phyloP scores from a whole-genome alignment of 2,329 filamentous ascomycete genomes.

The Tympanopsis confertula region DNA sequence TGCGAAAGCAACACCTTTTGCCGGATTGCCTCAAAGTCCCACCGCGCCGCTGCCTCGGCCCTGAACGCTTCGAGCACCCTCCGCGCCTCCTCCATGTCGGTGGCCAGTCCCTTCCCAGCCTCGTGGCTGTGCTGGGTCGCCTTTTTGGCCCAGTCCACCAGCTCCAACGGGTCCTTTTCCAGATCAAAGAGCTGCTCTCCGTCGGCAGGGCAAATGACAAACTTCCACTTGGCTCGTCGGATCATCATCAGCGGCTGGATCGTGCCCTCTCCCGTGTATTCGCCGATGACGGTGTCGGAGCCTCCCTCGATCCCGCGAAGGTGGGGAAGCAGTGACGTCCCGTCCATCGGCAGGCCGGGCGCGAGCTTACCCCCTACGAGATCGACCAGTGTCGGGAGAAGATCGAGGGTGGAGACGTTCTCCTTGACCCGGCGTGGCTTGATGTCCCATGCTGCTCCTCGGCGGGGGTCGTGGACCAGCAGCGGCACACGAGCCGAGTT shows the following conservation, averaged over 20 bases:
- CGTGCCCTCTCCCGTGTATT: constrained; percentile 91
- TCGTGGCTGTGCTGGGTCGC: constrained; percentile 20
- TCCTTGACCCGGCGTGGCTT: constrained; percentile 63
- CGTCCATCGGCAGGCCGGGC: constrained; percentile 71
- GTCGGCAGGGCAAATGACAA: constrained; percentile 74
- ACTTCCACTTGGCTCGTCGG: constrained; percentile 79
- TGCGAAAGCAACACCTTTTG: constrained; percentile 65
- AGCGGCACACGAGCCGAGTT: constrained; percentile 81
- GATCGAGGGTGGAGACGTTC: constrained; percentile 84
- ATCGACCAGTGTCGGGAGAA: constrained; percentile 80
- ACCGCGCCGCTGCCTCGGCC: constrained; percentile 62
- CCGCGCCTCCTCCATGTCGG: constrained; percentile 32
- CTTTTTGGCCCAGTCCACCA: constrained; percentile 51
- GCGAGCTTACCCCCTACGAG: constrained; percentile 58
- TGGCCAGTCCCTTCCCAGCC: constrained; percentile 18
- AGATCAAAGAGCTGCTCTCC: constrained; percentile 78
- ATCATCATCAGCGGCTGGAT: constrained; percentile 90
- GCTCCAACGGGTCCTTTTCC: constrained; percentile 60
- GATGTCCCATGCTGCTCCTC: constrained; percentile 41
- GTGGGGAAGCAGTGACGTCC: constrained; percentile 70
- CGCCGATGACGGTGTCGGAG: constrained; percentile 77
- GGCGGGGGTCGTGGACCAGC: constrained; percentile 68
- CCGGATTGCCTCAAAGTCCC: constrained; percentile 73
- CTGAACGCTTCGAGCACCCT: constrained; percentile 54
- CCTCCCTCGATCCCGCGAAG: constrained; percentile 50